A percentile compares a stretch with the other conserved stretches of the same genome.
Conservation (phyloP, 2,329 filamentous ascomycete species). For the Venturia effusa region DNA sequence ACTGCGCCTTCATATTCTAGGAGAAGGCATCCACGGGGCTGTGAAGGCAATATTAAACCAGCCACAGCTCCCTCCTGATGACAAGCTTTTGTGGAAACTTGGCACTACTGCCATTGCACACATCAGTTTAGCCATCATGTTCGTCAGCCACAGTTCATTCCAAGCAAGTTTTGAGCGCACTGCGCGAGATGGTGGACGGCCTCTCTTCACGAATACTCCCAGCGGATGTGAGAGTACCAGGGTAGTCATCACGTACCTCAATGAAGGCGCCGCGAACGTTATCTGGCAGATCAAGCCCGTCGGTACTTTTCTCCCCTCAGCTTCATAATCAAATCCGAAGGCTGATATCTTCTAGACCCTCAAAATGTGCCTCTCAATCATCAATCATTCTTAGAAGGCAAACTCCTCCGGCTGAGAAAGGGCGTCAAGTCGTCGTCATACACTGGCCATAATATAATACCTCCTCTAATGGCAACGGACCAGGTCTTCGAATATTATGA, state of each 20-base stretch:
- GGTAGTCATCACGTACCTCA: conserved; percentile 32
- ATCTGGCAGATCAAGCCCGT: conserved; percentile 39
- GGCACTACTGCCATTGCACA: neutral
- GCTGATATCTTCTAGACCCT: conserved; percentile 12
- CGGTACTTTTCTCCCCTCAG: neutral
- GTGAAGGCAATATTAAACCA: neutral
- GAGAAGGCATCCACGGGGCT: neutral
- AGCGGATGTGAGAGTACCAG: neutral
- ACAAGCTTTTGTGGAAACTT: neutral
- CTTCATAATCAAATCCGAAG: neutral
- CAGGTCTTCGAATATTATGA: conserved; percentile 32
- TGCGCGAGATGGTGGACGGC: neutral
- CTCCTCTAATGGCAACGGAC: conserved; percentile 23
- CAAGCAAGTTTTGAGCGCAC: neutral
- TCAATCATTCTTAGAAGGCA: conserved; percentile 24
- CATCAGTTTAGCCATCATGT: neutral
- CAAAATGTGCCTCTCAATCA: conserved; percentile 14
- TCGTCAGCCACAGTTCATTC: neutral
- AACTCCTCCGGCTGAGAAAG: conserved; percentile 53
- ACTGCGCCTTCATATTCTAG: neutral
- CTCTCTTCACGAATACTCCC: neutral
- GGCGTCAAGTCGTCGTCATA: conserved; percentile 34
- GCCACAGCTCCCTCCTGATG: neutral
- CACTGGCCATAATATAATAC: neutral
- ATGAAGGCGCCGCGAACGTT: conserved; percentile 67